Evolutionary conservation across 2,329 filamentous ascomycete genomes (phyloP).

Genomic region (Nectriaceae sp.): DNA sequence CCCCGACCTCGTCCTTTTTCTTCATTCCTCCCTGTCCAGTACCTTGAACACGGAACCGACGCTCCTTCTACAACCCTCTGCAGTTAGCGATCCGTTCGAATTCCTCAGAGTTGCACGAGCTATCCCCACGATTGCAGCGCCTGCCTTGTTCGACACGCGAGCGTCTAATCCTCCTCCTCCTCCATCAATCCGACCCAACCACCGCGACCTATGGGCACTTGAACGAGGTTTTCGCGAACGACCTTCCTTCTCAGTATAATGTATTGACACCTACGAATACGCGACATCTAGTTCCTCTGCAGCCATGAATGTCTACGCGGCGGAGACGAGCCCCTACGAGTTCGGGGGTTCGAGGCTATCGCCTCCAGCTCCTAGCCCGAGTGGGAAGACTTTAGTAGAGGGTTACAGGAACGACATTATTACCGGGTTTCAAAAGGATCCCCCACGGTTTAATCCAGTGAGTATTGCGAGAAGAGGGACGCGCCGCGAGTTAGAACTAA

Average conservation of each 20-base stretch:
- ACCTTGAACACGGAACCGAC: too few species aligned
- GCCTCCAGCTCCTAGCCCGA: constrained; percentile 39
- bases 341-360: constrained; percentile 35
- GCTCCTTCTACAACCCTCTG: too few species aligned
- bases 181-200: constrained; percentile 15
- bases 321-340: constrained; percentile 37
- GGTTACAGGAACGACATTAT: constrained; percentile 60
- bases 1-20: constrained; percentile 24
- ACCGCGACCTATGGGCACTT: constrained; percentile 19
- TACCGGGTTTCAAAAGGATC: constrained; percentile 55
- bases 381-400: constrained; percentile 54
- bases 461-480: constrained; percentile 24
- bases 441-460: constrained; percentile 61
- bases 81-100: too few species aligned
- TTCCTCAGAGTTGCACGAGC: too few species aligned
- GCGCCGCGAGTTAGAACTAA: background rate
- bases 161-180: background rate
- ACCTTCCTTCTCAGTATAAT: constrained; percentile 15
- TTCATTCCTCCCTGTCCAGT: constrained; percentile 2
- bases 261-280: constrained; percentile 24
- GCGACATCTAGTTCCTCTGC: constrained; percentile 18
- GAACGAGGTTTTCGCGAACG: constrained; percentile 7
- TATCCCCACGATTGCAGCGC: too few species aligned
- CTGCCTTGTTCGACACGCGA: constrained; percentile 6
- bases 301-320: constrained; percentile 44